Conservation (phyloP, 2,329 filamentous ascomycete genomes). For the Verticillium nonalfalfae region DNA sequence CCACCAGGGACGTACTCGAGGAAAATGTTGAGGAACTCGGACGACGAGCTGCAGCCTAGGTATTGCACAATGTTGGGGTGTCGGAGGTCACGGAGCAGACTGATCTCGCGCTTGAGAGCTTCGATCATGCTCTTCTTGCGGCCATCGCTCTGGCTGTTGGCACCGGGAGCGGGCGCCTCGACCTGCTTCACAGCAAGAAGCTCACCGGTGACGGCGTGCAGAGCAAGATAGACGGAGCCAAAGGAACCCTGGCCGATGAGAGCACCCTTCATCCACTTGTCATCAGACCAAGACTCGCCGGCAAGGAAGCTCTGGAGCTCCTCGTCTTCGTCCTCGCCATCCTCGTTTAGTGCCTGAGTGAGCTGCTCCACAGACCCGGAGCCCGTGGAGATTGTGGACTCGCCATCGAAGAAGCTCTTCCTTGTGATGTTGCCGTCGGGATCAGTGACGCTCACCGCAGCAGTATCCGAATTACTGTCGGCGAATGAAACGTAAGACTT, state of each 20-base stretch:
- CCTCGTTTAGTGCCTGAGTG: constrained; percentile 77
- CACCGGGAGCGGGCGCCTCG: constrained; percentile 73
- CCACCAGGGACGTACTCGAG: constrained; percentile 97
- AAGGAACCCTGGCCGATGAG: constrained; percentile 96
- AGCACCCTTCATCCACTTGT: constrained; percentile 99
- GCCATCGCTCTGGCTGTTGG: constrained; percentile 74
- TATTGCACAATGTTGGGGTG: constrained; percentile 98
- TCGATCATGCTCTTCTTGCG: constrained; percentile 98
- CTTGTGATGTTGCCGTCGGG: constrained; percentile 64
- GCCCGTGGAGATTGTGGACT: constrained; percentile 52
- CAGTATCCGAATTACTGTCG: constrained; percentile 62
- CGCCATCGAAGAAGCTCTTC: constrained; percentile 82
- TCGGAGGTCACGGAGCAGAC: constrained; percentile 84
- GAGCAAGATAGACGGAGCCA: constrained; percentile 87
- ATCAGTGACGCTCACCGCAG: constrained; percentile 66
- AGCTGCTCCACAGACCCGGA: constrained; percentile 76
- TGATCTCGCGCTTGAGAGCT: constrained; percentile 93
- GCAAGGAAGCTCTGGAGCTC: constrained; percentile 86
- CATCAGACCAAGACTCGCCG: constrained; percentile 90
- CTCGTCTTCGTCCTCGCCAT: constrained; percentile 87
- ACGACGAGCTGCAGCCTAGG: constrained; percentile 86
- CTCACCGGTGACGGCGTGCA: constrained; percentile 94
- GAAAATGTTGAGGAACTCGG: constrained; percentile 97
- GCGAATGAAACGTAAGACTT: constrained; percentile 93
- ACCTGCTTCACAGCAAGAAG: constrained; percentile 98